These are phyloP conservation scores for Xylaria sp. DNA, from an alignment of 2,329 filamentous ascomycete species.

Conservation along the genomic window DNA sequence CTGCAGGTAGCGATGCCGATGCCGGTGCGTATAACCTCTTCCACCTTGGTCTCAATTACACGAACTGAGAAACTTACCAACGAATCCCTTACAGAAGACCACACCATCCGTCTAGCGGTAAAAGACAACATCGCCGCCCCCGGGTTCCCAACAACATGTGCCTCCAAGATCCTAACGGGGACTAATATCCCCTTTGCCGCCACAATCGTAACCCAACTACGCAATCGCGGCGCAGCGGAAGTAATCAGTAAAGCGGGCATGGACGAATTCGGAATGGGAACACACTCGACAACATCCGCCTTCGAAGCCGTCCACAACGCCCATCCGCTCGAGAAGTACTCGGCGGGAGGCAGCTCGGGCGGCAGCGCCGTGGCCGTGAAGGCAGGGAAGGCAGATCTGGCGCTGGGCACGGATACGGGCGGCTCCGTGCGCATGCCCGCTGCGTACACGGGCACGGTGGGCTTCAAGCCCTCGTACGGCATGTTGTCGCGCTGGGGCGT, in stretches of 20 bases:
- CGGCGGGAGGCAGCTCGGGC: constrained; percentile 89
- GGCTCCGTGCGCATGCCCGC: constrained; percentile 89
- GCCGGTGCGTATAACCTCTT: constrained; percentile 6
- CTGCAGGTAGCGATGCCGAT: constrained; percentile 11
- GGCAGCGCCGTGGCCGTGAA: constrained; percentile 90
- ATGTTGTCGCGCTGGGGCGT: constrained; percentile 87
- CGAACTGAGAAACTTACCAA: not conserved
- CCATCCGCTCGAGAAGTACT: constrained; percentile 54
- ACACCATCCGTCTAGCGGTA: constrained; percentile 61
- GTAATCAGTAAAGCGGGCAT: constrained; percentile 87
- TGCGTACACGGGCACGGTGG: constrained; percentile 83
- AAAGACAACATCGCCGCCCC: constrained; percentile 82
- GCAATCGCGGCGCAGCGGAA: constrained; percentile 69
- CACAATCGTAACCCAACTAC: constrained; percentile 78
- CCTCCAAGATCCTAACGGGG: constrained; percentile 75
- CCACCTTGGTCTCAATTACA: too few species aligned
- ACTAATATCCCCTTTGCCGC: constrained; percentile 84
- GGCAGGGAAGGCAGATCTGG: constrained; percentile 65
- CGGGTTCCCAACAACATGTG: constrained; percentile 80
- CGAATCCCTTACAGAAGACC: not conserved
- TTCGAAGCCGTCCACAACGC: constrained; percentile 72
- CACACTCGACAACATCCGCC: constrained; percentile 75
- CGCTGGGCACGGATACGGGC: constrained; percentile 92
- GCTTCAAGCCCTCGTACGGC: constrained; percentile 93
- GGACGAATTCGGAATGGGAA: constrained; percentile 97